Evolutionary conservation across 2,329 filamentous ascomycete species (phyloP), one percentile per base, ranked within the genome.

Genomic region (Truncatella angustata): DNA sequence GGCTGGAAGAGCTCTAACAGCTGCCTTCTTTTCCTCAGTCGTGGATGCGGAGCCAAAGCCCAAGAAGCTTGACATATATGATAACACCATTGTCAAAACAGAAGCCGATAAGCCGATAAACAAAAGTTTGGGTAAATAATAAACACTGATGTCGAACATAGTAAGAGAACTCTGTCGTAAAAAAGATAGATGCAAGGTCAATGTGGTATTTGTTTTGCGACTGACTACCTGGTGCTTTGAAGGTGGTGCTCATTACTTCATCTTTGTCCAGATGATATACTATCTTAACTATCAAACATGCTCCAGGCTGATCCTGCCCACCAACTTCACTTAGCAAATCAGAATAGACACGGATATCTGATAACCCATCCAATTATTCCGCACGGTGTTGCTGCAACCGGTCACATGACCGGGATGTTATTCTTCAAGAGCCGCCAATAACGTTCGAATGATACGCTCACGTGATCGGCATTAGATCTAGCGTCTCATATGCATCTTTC

Each of bases 1-100:
- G 4, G 66, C 63, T 7, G 71, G 71, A 1, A 74, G 59, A 36
- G 73, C 35, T 21, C 35, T 49, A 5, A 46, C 43, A 12, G 43
- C 26, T 4, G 43, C 16, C 24, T 20, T 12, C 43, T 46, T 46
- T 5, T 30, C n/a, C 28, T 46, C 16, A 6, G 26, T 20, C 16
- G 26, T 11, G 4, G 24, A 28, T 34, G 26, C 7, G 16, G 43
- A 35, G 16, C 16, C 34, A n/a, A 30, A 9, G 26, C 43, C 28
- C 5, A 20, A 20, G 43, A 46, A 46, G 11, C 26, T 46, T 14
- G 43, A 46, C n/a, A 46, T n/a, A 16, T 30, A 20, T 14, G 43
- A 46, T 14, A 46, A 10, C 4, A n/a, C 43, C 28, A 46, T 46
- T 24, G 43, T 28, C 30, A 46, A 7, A 26, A 28, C 28, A 12